Percentiles rank a stretch among this genome's conserved stretches.
phyloP scores from a whole-genome alignment of 441 rosid genomes.

The Jatropha podagrica region DNA sequence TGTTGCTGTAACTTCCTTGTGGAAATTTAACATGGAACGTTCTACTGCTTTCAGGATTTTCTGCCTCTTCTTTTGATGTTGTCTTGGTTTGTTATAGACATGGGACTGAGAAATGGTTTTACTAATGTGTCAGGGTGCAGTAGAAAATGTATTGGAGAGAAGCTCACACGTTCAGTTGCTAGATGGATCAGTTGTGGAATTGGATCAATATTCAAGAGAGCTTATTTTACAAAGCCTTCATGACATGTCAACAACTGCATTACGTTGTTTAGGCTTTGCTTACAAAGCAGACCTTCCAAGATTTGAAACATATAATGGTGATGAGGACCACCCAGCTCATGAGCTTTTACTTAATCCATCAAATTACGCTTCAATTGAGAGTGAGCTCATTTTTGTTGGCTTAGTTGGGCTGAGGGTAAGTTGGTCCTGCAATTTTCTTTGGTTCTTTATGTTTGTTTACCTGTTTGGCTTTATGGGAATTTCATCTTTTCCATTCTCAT shows the following conservation, averaged over 20 bases:
- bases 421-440: not conserved
- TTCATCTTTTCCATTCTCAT: not conserved
- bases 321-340: slow-evolving; percentile 91
- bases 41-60: no score
- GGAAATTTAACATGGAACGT: no score
- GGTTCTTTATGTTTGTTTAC: not conserved
- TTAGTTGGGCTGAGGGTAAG: slow-evolving; percentile 86
- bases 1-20: no score
- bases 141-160: slow-evolving; percentile 81
- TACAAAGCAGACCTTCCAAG: slow-evolving; percentile 59
- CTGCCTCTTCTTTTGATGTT: not conserved
- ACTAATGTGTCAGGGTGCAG: slow-evolving; percentile 74
- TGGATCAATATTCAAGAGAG: slow-evolving; percentile 60
- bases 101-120: not conserved
- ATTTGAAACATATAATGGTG: slow-evolving; percentile 81
- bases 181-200: slow-evolving; percentile 65
- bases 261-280: slow-evolving; percentile 88
- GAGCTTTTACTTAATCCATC: slow-evolving; percentile 73
- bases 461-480: not conserved
- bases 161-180: slow-evolving; percentile 68
- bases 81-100: not conserved
- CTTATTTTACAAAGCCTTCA: slow-evolving; percentile 56
- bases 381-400: slow-evolving; percentile 73
- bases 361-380: slow-evolving; percentile 78
- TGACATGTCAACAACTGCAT: slow-evolving; percentile 70